Base-by-base conservation (phyloP, 73 alveolate genomes). In the Paramecium tetraurelia region DNA sequence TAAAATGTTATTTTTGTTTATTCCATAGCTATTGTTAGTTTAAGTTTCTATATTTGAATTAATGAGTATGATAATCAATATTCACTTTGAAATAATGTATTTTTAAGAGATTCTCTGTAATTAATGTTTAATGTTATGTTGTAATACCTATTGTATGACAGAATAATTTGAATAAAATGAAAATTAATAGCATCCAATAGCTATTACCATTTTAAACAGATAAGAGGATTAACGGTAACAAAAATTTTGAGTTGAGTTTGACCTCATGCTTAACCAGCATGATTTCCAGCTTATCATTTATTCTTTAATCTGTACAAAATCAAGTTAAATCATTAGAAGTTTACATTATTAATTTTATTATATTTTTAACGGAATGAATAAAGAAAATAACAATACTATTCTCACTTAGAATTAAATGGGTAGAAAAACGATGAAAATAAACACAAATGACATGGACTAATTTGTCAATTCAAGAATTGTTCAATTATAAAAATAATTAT, bases 341-440 rank as follows among this genome's bases (percentile, higher is more conserved):
- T 33, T 12, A 14, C 40, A 75, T 75, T 36, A 36, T 72, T 72
- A 35, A 72, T 33, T 36, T 29, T 36, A 53, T 16, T 53, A 53
- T 53, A 35, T 35, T 35, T 31, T 72, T 72, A 72, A 72, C 86
- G 86, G 86, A 72, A 72, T 72, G 86, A 72, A 72, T 72, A 72
- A 72, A 38, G 86, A 72, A 72, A 72, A 72, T 72, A 72, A 33
- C 84, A 63, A 27, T 21, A 10, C 20, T 38, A 72, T 38, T 72
- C 86, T 36, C 4, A 29, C 53, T 29, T 14, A 35, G n/a, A 22
- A 36, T 31, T 10, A 72, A 29, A n/a, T 4, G 3, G 68, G 41
- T 12, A 20, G 59, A 35, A 72, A 72, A 40, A 72, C 68, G 9
- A 16, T 72, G 59, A 72, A 72, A 18, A 21, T 38, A 5, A 21